A percentile compares a stretch with the other conserved stretches of the same genome.
Evolutionary conservation across 2,329 filamentous ascomycete genomes (phyloP).

Genomic region (Bipolaris gigantea): DNA sequence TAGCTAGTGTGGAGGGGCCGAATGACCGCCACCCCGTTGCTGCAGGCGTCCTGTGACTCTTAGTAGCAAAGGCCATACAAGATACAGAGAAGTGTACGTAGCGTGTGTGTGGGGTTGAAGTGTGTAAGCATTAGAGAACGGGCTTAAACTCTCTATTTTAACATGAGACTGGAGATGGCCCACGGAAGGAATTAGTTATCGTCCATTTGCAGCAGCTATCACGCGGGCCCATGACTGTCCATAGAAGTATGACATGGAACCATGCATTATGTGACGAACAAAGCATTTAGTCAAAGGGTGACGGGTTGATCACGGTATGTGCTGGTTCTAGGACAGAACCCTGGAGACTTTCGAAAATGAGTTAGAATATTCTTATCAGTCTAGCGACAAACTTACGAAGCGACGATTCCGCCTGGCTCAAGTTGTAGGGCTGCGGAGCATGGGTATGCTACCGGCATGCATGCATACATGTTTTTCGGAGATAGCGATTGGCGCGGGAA

Average conservation of each 20-base stretch:
- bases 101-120: slow-evolving; percentile 4
- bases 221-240: slow-evolving; percentile 5
- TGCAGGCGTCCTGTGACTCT: slow-evolving; percentile 16
- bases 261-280: slow-evolving; percentile 10
- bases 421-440: slow-evolving; percentile 4
- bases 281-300: slow-evolving; percentile 20
- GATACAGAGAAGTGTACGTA: slow-evolving; percentile 1
- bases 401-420: slow-evolving; percentile 12
- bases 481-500: neutral
- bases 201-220: slow-evolving; percentile 6
- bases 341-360: neutral
- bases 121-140: slow-evolving; percentile 4
- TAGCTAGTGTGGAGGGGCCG: slow-evolving; percentile 11
- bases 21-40: slow-evolving; percentile 22
- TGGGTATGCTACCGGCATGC: neutral
- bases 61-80: slow-evolving; percentile 16
- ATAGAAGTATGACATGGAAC: neutral
- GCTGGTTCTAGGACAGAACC: neutral
- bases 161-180: slow-evolving; percentile 2
- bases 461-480: neutral
- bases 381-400: neutral
- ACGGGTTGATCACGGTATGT: slow-evolving; percentile 3
- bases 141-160: slow-evolving; percentile 9
- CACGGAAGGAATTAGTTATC: slow-evolving; percentile 1
- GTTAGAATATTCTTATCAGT: neutral